phyloP scores from a whole-genome alignment of 768 basidiomycete genomes.

The Boletus pseudopeckii region DNA sequence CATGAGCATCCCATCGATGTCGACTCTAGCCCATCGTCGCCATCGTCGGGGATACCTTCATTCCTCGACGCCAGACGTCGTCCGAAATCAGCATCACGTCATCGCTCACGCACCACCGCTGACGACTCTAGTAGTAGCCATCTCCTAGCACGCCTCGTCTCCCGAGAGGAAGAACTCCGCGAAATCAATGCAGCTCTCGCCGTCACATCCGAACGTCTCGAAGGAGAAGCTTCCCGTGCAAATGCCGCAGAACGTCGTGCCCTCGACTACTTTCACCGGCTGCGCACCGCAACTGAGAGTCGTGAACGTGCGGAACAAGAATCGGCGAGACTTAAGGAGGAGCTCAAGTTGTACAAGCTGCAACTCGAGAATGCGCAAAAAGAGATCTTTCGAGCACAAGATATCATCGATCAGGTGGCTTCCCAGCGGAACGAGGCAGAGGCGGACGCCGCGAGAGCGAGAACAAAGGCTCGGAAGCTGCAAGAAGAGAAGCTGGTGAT shows the following conservation, averaged over 20 bases:
- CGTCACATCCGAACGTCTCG: conserved; percentile 33
- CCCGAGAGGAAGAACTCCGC: conserved; percentile 31
- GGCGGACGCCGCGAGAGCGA: conserved; percentile 41
- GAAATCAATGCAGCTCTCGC: conserved; percentile 28
- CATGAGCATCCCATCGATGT: conserved; percentile 30
- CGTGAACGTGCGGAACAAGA: conserved; percentile 40
- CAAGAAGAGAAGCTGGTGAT: conserved; percentile 41
- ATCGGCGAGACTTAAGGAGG: conserved; percentile 35
- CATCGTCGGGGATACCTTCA: conserved; percentile 17
- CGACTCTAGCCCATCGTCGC: conserved; percentile 29
- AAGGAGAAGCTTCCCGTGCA: conserved; percentile 41
- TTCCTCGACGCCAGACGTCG: conserved; percentile 19
- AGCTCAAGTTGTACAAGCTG: conserved; percentile 44
- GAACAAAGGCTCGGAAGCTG: conserved; percentile 42
- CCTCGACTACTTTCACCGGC: conserved; percentile 42
- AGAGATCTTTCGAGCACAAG: conserved; percentile 42
- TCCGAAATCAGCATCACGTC: conserved; percentile 26
- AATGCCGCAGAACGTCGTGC: conserved; percentile 44
- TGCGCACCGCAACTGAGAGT: conserved; percentile 40
- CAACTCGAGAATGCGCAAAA: conserved; percentile 44
- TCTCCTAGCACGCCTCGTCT: conserved; percentile 29
- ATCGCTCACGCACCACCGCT: conserved; percentile 25
- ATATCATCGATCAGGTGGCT: conserved; percentile 41
- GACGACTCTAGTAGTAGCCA: conserved; percentile 30
- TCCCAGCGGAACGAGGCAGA: conserved; percentile 44